Evolutionary conservation across 78 protist genomes (phyloP), one percentile per base, ranked within the genome.

Genomic region (Dictyostelium citrinum): DNA sequence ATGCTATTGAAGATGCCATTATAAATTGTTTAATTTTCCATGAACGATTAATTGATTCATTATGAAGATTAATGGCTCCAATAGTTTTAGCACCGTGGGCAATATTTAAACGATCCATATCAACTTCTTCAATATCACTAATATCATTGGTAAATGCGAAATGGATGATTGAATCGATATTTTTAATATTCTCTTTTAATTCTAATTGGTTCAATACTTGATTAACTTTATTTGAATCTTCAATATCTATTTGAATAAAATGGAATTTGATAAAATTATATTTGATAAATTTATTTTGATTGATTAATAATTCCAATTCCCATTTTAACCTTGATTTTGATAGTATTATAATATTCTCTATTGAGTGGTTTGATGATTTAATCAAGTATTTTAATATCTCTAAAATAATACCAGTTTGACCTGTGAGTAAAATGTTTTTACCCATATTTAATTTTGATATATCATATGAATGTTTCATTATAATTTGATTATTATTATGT

Each of bases 401-500:
- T 11, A 88, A 24, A 7, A 74, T 41, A n/a, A 88, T 46, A 78
- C 93, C 93, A 24, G 76, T 16, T 78, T 88, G 93, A 31, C 93
- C 93, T 46, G 93, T 88, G n/a, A 88, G 46, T 20, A 88, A 64
- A 6, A 84, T 5, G 5, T 37, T 74, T 41, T 41, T 78, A 49
- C 67, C 83, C 14, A 84, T 3, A 27, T 64, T 27, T 27, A 64
- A 64, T 64, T 27, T 76, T n/a, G 72, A 64, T 8, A 64, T n/a
- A 37, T 35, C 79, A 72, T 35, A 29, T 31, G 43, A 31, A 72
- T n/a, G 33, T 39, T 20, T n/a, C 58, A 75, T 41, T 8, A 35
- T n/a, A 14, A 74, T 41, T 68, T 68, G 35, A 12, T 29, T 31
- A 5, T 29, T 46, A 27, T 3, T 27, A 3, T 43, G 51, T 39